phyloP scores from a whole-genome alignment of 163 green algal species.

The Scenedesmus sp. region DNA sequence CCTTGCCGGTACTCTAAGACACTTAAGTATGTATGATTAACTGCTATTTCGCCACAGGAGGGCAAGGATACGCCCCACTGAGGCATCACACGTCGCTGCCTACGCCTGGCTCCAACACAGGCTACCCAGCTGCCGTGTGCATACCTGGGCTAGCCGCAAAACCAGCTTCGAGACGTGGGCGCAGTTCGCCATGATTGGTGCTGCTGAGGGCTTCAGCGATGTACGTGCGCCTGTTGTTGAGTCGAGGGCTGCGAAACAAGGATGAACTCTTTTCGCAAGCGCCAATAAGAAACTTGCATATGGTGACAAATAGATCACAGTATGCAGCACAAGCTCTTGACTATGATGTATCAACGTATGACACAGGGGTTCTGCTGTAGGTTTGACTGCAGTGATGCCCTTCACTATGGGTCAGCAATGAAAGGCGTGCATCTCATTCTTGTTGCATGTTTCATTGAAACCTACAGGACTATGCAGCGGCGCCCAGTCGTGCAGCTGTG shows the following conservation, averaged over 20 bases:
- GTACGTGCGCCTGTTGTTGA: neutral
- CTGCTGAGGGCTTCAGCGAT: neutral
- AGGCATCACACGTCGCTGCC: conserved; percentile 5
- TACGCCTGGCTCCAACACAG: neutral
- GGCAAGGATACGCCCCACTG: neutral
- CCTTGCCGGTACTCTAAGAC: neutral
- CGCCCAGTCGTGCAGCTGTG: no score
- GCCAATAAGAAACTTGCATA: neutral
- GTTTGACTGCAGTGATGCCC: no score
- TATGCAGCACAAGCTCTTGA: neutral
- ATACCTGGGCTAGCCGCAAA: conserved; percentile 22
- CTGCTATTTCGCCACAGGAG: neutral
- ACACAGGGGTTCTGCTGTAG: neutral
- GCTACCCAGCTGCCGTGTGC: neutral
- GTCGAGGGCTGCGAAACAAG: neutral
- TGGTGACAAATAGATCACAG: neutral
- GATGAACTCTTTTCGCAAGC: neutral
- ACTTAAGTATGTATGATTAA: neutral
- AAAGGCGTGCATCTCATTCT: no score
- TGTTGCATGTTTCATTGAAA: no score
- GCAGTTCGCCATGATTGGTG: conserved; percentile 7
- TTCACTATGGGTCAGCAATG: no score
- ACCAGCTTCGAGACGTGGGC: conserved; percentile 9
- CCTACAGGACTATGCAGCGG: no score
- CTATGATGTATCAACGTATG: neutral